Percentiles rank a stretch among this genome's conserved stretches.
Evolutionary conservation across 768 basidiomycete genomes (phyloP).

Genomic region (Coprinopsis cinerea): DNA sequence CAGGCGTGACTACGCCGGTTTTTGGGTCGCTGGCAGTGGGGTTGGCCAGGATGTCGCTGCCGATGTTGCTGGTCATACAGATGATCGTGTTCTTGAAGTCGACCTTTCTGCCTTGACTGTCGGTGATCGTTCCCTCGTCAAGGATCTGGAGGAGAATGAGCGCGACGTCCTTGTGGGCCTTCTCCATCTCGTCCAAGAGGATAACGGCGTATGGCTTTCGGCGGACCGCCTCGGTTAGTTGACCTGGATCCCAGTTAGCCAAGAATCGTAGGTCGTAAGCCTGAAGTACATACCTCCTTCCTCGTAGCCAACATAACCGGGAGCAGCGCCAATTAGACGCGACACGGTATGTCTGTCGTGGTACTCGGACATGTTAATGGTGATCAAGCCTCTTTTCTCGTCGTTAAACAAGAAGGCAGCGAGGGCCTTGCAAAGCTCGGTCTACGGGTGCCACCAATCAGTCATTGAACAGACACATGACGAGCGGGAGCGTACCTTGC

Average conservation of each 20-base stretch:
- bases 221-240: conserved; percentile 88
- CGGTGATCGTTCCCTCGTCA: conserved; percentile 85
- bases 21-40: conserved; percentile 51
- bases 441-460: conserved; percentile 35
- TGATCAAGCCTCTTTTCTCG: conserved; percentile 79
- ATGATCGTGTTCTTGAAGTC: conserved; percentile 97
- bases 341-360: conserved; percentile 91
- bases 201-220: conserved; percentile 87
- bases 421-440: conserved; percentile 84
- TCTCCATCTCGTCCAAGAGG: conserved; percentile 85
- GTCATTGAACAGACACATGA: not conserved
- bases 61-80: conserved; percentile 85
- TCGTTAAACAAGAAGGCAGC: conserved; percentile 89
- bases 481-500: conserved; percentile 49
- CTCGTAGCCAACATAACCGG: conserved; percentile 92
- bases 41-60: conserved; percentile 69
- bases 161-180: conserved; percentile 91
- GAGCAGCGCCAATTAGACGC: conserved; percentile 85
- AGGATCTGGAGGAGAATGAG: conserved; percentile 90
- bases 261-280: not conserved
- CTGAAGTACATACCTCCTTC: conserved; percentile 48
- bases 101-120: conserved; percentile 87
- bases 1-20: conserved; percentile 54
- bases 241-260: conserved; percentile 31
- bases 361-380: conserved; percentile 96